Percentiles rank a stretch among this genome's conserved stretches.
Evolutionary conservation across 331 rosid species (phyloP).

Genomic region (Rhamnella rubrinervis): DNA sequence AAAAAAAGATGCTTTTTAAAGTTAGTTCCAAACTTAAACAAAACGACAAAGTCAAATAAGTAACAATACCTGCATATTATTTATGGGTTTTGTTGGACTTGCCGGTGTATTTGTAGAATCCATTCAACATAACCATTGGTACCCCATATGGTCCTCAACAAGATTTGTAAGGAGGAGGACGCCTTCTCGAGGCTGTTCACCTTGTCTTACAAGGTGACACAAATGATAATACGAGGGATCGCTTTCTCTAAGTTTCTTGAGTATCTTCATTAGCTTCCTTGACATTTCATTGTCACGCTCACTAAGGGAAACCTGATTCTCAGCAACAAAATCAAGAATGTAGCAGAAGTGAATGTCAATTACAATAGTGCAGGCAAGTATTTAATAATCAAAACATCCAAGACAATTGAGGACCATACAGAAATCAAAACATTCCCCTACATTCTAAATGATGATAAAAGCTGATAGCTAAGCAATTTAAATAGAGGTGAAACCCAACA

Average conservation of each 20-base stretch:
- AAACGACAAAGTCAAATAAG: not conserved
- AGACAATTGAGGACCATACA: too few relatives aligned
- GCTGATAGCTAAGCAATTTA: too few relatives aligned
- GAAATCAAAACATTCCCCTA: too few relatives aligned
- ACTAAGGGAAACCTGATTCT: slow-evolving; percentile 58
- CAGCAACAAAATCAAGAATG: slow-evolving; percentile 22
- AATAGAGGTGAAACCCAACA: too few relatives aligned
- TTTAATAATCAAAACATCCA: not conserved
- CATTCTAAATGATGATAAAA: too few relatives aligned
- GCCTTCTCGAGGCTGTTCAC: slow-evolving; percentile 96
- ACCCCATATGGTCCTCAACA: slow-evolving; percentile 92
- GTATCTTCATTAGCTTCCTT: slow-evolving; percentile 61
- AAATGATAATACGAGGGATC: slow-evolving; percentile 62
- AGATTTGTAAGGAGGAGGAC: slow-evolving; percentile 77
- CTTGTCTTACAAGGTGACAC: slow-evolving; percentile 92
- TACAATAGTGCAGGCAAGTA: not conserved
- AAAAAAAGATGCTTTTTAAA: not conserved
- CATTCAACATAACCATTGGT: slow-evolving; percentile 81
- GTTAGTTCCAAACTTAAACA: not conserved
- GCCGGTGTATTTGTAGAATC: slow-evolving; percentile 84
- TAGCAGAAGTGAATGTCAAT: slow-evolving; percentile 14
- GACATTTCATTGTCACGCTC: slow-evolving; percentile 80
- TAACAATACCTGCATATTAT: slow-evolving; percentile 13
- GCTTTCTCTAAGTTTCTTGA: slow-evolving; percentile 62
- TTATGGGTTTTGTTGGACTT: slow-evolving; percentile 77